Evolutionary conservation across 2,329 filamentous ascomycete species (phyloP).

Genomic region (Ophiostoma novo-ulmi): DNA sequence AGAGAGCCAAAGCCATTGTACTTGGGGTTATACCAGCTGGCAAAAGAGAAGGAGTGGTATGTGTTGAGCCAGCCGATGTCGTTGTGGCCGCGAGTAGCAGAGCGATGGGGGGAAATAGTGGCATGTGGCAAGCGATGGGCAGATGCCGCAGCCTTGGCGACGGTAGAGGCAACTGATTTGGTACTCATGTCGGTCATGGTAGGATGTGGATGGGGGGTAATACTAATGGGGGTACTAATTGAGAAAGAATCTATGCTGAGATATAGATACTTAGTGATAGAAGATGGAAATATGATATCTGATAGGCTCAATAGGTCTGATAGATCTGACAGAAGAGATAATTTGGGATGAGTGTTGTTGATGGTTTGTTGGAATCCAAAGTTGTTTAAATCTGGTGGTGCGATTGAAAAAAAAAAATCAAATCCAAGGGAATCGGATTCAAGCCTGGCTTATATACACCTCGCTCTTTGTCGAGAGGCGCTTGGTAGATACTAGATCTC

Average conservation of each 20-base stretch:
- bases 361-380: background rate
- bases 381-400: background rate
- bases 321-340: background rate
- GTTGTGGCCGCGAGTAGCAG: constrained; percentile 65
- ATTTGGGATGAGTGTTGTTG: background rate
- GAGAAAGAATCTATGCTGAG: background rate
- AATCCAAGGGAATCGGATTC: background rate
- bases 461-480: background rate
- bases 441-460: background rate
- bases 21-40: constrained; percentile 61
- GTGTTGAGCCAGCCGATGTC: constrained; percentile 85
- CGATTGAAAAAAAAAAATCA: background rate
- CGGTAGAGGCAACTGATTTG: constrained; percentile 28
- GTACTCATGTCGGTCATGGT: constrained; percentile 23
- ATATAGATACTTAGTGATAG: background rate
- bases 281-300: background rate
- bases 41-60: constrained; percentile 83
- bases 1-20: constrained; percentile 69
- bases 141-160: constrained; percentile 39
- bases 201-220: background rate
- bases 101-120: constrained; percentile 70
- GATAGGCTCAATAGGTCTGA: background rate
- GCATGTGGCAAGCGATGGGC: constrained; percentile 60
- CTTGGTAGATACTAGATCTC: background rate
- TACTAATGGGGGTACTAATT: too few relatives aligned